phyloP scores from a whole-genome alignment of 2,329 filamentous ascomycete species.

The Beauveria scarabaeidicola region DNA sequence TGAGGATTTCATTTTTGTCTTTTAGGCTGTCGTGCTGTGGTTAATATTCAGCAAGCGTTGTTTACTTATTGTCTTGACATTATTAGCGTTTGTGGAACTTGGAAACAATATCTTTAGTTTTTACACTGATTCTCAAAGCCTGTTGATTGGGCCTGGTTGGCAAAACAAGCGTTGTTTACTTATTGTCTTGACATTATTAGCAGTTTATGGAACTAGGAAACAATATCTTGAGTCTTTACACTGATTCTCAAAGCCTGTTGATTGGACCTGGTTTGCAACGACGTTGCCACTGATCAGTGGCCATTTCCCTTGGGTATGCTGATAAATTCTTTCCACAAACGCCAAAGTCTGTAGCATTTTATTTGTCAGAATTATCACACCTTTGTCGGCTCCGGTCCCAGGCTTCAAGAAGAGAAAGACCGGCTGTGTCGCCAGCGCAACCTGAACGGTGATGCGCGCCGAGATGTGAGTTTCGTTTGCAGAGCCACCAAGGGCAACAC shows the following conservation, averaged over 20 bases:
- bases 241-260: too few relatives aligned
- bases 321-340: not conserved
- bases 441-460: not conserved
- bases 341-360: not conserved
- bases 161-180: not conserved
- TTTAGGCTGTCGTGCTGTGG: conserved; percentile 13
- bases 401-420: not conserved
- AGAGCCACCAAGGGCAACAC: not conserved
- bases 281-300: too few relatives aligned
- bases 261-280: not conserved
- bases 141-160: not conserved
- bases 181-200: conserved; percentile 18
- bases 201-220: not conserved
- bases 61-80: conserved; percentile 17
- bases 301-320: not conserved
- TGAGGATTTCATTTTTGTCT: conserved; percentile 56
- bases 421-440: not conserved
- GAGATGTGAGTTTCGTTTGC: not conserved
- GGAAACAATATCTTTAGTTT: not conserved
- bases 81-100: not conserved
- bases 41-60: not conserved
- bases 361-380: not conserved
- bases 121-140: not conserved
- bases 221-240: not conserved
- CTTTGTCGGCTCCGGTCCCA: not conserved